These are phyloP conservation scores for Mucor saturninus DNA, from an alignment of 371 early-diverging fungal genomes.

Conservation along the genomic window DNA sequence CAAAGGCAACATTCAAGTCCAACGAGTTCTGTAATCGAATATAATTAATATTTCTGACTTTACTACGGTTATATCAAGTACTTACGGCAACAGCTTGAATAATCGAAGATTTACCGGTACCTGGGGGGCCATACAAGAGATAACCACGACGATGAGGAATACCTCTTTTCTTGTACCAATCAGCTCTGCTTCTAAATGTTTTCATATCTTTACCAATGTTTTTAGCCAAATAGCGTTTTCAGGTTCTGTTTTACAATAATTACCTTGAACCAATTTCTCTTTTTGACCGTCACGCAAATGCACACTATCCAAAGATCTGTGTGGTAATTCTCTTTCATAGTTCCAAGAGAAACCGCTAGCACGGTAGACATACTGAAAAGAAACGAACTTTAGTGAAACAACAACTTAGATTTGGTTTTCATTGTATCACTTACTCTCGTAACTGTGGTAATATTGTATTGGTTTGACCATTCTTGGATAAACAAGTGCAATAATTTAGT, in stretches of 20 bases:
- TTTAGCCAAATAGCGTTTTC: neutral
- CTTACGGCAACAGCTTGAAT: constrained; percentile 87
- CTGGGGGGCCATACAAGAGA: constrained; percentile 98
- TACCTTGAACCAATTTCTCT: constrained; percentile 36
- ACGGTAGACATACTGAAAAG: constrained; percentile 16
- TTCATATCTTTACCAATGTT: constrained; percentile 30
- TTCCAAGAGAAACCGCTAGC: constrained; percentile 13
- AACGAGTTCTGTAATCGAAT: constrained; percentile 55
- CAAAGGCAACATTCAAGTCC: constrained; percentile 88
- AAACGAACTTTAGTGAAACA: neutral
- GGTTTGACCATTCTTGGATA: constrained; percentile 33
- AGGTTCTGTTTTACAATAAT: neutral
- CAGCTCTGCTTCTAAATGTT: constrained; percentile 31
- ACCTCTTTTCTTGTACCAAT: constrained; percentile 89
- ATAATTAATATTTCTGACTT: neutral
- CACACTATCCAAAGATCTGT: constrained; percentile 35
- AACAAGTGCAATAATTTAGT: constrained; percentile 11
- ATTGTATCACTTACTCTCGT: constrained; percentile 7
- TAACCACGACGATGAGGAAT: constrained; percentile 93
- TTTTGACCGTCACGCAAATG: constrained; percentile 38
- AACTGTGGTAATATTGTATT: constrained; percentile 24
- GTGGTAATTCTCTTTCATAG: constrained; percentile 19
- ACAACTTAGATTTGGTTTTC: too few species aligned
- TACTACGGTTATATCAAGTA: constrained; percentile 11
- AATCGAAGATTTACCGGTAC: constrained; percentile 98